Evolutionary conservation across 192 early-diverging fungal species (phyloP), one percentile per base, ranked within the genome.

Genomic region (Backusella australiensis): DNA sequence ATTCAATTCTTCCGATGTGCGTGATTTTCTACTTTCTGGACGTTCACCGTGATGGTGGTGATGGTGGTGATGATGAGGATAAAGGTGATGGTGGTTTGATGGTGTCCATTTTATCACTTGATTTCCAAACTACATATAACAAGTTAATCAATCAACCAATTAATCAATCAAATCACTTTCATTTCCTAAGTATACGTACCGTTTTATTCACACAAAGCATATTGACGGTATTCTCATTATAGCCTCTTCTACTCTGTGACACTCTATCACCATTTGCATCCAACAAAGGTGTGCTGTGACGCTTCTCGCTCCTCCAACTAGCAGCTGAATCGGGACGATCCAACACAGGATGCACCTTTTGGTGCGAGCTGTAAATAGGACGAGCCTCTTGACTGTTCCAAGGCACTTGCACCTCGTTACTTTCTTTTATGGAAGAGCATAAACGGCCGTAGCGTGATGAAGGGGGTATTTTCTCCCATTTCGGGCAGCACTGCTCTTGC

Each of bases 41-140:
- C 56, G 23, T 9, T 63, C 56, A 63, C n/a, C n/a, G 5, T 44
- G 8, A 14, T 49, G 15, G 6, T 49, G 17, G 1, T 49, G 46
- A 1, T 49, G 46, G n/a, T 49, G 46, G 19, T 49, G 46, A 14
- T 44, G 46, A 7, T 49, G 46, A 49, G 15, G 15, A 17, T 44
- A 44, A 19, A 49, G 19, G 6, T 63, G 56, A 29, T 63, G 26
- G 3, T 63, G 2, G 23, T 63, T 29, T 3, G 26, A 63, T 29
- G 70, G 70, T 14, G 70, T 29, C 70, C 70, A 71, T 71, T 71
- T 71, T 26, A 71, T 32, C 39, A 71, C 23, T 71, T 71, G 70
- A 34, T 26, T 71, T 49, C 70, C 70, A 71, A 46, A 71, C 15
- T 71, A 63, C 0, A 59, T 17, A 26, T 63, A 63, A 15, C 21